Base-by-base conservation (phyloP, 257 asterid genomes). In the Datura wrightii region DNA sequence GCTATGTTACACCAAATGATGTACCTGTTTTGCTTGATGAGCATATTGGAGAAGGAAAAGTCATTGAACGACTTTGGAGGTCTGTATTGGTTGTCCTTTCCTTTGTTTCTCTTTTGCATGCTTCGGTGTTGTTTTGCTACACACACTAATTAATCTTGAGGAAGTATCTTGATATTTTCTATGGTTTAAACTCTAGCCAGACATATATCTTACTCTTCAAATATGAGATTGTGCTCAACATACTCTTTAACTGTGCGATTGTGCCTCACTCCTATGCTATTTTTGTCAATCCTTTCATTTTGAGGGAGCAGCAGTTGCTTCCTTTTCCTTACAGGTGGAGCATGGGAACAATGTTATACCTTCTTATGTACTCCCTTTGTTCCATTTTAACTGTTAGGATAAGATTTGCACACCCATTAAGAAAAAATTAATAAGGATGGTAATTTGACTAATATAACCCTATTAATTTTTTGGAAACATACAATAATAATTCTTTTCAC, bases 1-100 rank as follows among this genome's bases (percentile, higher is more conserved):
- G 99, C 55, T 97, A 97, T 65, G 98, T 94, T 84, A 90, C 99
- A n/a, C 99, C 99, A 42, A 80, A 85, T 85, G 99, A 97, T 87
- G 98, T 97, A 82, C 87, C 87, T 85, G 99, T 89, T 80, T 88
- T 97, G 90, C 90, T 97, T 44, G 95, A 97, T 88, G 90, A 85
- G 86, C 99, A 97, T 86, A 94, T 97, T 84, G 92, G 91, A 74
- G 91, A 93, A 86, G 97, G 98, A 80, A 92, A 92, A 90, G 89
- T 97, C 74, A 89, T 95, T 78, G 93, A 91, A 4, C 92, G 94
- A 44, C 83, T 97, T 76, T 97, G 99, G 99, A 97, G 99, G 99
- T 97, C 48, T 86, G 91, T 89, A 24, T 80, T 74, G 58, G 37
- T 15, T 74, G 42, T 44, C 74, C 56, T 58, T 11, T 74, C 44